phyloP scores from a whole-genome alignment of 192 early-diverging fungal genomes.

The Globomyces pollinis-pini region DNA sequence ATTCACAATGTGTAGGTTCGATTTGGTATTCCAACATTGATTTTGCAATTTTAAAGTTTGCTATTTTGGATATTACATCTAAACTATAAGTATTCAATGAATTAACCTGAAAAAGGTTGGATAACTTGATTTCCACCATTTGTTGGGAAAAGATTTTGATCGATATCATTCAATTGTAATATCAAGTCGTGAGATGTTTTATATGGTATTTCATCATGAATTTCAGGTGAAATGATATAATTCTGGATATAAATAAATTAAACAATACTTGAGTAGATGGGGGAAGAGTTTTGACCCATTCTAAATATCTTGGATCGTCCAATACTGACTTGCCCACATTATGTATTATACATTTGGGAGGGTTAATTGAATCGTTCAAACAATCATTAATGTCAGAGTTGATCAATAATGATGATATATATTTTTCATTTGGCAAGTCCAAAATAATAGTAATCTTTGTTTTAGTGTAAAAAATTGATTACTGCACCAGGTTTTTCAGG shows the following conservation, averaged over 20 bases:
- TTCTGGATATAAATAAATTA: no score
- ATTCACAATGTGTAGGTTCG: no score
- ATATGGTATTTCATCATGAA: background rate
- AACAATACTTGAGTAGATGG: no score
- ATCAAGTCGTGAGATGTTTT: background rate
- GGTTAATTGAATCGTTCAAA: background rate
- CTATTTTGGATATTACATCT: no score
- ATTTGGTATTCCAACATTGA: background rate
- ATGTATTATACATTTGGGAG: background rate
- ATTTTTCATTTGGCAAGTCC: background rate
- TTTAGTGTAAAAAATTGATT: no score
- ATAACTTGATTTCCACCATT: background rate
- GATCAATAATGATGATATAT: background rate
- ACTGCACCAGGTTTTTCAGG: constrained; percentile 44
- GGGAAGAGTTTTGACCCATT: background rate
- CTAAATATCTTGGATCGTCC: background rate
- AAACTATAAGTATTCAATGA: background rate
- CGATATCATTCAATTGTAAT: background rate
- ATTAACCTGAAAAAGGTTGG: background rate
- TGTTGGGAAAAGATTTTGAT: background rate
- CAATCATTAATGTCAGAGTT: background rate
- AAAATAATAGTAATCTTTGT: no score
- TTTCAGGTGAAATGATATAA: background rate
- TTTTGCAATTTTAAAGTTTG: background rate
- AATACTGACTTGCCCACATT: background rate